phyloP scores from a whole-genome alignment of 176 grass and related monocot species.

The Rhynchospora breviuscula region DNA sequence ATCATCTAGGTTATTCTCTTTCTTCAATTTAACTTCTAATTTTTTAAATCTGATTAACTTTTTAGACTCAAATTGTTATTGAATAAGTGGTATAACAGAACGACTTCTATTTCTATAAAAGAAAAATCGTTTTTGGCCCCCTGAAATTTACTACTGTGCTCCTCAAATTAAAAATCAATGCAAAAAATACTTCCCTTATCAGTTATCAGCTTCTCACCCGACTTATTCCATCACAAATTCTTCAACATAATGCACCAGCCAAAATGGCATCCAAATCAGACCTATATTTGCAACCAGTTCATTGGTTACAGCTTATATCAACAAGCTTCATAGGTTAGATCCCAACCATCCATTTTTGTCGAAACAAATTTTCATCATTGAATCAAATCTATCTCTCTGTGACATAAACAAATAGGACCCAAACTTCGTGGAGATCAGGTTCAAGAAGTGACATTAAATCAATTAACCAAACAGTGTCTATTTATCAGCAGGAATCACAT shows the following conservation, averaged over 20 bases:
- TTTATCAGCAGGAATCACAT: background rate
- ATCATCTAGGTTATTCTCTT: conserved; percentile 48
- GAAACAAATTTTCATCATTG: background rate
- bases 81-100: background rate
- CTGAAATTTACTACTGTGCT: background rate
- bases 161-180: background rate
- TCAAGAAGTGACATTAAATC: background rate
- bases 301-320: background rate
- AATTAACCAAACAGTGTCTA: background rate
- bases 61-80: background rate
- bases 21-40: background rate
- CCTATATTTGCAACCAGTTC: background rate
- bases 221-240: background rate
- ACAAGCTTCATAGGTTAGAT: background rate
- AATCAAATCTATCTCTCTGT: background rate
- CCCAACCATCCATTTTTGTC: background rate
- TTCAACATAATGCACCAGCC: background rate
- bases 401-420: background rate
- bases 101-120: background rate
- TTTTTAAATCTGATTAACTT: background rate
- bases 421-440: background rate
- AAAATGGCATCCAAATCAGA: background rate
- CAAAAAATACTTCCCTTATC: background rate
- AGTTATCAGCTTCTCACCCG: too few relatives aligned
- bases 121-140: background rate